Conservation (phyloP, 371 early-diverging fungal species). For the Blastocladiella emersonii region DNA sequence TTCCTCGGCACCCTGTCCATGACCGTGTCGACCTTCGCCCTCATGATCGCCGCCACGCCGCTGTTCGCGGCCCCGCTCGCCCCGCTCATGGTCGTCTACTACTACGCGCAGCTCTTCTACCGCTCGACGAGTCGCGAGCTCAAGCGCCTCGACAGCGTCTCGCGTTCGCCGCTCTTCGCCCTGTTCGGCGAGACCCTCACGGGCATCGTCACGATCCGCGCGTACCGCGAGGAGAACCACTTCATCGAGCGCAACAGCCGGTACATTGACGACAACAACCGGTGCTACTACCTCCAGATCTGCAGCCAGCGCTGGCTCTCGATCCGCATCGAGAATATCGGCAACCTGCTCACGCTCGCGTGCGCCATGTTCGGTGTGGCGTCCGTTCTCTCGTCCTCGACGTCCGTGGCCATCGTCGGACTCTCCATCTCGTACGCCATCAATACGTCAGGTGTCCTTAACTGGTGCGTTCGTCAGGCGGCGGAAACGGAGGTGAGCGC, state of each 20-base stretch:
- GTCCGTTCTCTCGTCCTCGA: not conserved
- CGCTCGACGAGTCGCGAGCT: conserved; percentile 56
- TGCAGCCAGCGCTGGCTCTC: conserved; percentile 51
- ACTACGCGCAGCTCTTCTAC: conserved; percentile 53
- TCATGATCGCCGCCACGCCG: conserved; percentile 38
- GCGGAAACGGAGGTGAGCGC: conserved; percentile 42
- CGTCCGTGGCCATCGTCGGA: conserved; percentile 54
- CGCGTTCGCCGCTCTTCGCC: conserved; percentile 69
- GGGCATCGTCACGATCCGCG: conserved; percentile 18
- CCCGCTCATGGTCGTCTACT: conserved; percentile 29
- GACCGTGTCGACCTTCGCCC: conserved; percentile 41
- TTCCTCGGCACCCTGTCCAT: conserved; percentile 37
- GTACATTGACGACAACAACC: not conserved
- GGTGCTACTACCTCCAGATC: not conserved
- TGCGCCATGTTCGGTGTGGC: conserved; percentile 34
- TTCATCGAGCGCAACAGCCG: not conserved
- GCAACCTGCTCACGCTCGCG: conserved; percentile 48
- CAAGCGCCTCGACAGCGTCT: conserved; percentile 59
- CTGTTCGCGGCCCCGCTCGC: not conserved
- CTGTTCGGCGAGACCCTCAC: conserved; percentile 17
- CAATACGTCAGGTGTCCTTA: conserved; percentile 65
- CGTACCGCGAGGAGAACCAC: not conserved
- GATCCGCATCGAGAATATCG: conserved; percentile 72
- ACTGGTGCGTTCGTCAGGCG: conserved; percentile 63
- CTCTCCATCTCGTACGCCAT: conserved; percentile 77